Percentiles rank a stretch among this genome's conserved stretches.
Evolutionary conservation across 108 stramenopile genomes (phyloP).

Genomic region (Discostella pseudostelligera): DNA sequence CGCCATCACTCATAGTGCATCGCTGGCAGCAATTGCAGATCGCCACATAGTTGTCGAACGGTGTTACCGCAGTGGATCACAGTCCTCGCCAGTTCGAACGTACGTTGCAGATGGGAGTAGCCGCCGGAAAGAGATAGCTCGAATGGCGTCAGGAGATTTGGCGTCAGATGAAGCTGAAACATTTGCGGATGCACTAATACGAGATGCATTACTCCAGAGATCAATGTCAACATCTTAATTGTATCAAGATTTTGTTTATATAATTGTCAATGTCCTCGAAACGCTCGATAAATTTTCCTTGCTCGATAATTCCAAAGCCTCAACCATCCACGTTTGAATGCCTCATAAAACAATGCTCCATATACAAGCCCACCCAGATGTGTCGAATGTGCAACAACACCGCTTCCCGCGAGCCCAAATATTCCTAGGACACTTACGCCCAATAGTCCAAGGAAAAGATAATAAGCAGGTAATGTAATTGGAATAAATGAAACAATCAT

Average conservation of each 20-base stretch:
- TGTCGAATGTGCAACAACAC: conserved; percentile 58
- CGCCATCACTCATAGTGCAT: conserved; percentile 78
- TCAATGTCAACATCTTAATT: conserved; percentile 13
- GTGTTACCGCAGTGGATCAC: conserved; percentile 1
- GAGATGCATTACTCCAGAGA: conserved; percentile 51
- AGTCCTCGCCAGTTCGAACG: conserved; percentile 33
- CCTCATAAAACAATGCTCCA: conserved; percentile 63
- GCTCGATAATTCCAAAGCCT: conserved; percentile 16
- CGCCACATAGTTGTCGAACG: conserved; percentile 71
- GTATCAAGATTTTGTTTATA: background rate
- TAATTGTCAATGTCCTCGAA: conserved; percentile 6
- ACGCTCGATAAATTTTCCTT: conserved; percentile 9
- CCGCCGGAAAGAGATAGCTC: conserved; percentile 69
- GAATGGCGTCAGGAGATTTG: conserved; percentile 83
- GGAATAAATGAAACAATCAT: conserved; percentile 61
- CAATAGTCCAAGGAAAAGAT: conserved; percentile 47
- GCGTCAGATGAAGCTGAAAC: conserved; percentile 63
- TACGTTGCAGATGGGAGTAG: conserved; percentile 45
- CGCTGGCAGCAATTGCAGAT: conserved; percentile 76
- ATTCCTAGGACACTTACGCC: conserved; percentile 49
- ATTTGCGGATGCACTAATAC: conserved; percentile 80
- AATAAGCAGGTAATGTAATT: conserved; percentile 51
- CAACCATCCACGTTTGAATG: conserved; percentile 44
- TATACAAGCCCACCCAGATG: conserved; percentile 80
- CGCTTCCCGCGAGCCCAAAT: conserved; percentile 30